Conservation (phyloP, 768 basidiomycete genomes). For the Suillus alpinus region DNA sequence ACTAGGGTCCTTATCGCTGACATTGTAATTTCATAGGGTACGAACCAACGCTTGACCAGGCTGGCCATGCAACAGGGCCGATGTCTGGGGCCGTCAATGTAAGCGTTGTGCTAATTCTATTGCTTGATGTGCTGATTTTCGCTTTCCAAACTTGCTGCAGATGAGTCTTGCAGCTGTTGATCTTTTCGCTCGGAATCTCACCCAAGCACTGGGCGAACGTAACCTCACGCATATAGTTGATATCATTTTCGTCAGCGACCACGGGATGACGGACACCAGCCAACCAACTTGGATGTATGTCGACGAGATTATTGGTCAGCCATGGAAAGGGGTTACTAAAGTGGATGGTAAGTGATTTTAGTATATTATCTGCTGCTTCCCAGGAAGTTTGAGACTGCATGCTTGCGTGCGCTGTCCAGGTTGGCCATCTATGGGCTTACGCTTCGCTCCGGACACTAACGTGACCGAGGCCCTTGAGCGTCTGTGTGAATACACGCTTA, state of each 20-base stretch:
- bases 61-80: slow-evolving; percentile 72
- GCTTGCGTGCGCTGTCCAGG: slow-evolving; percentile 46
- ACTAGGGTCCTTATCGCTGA: not conserved
- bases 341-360: slow-evolving; percentile 22
- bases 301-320: slow-evolving; percentile 71
- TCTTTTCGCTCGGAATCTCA: slow-evolving; percentile 67
- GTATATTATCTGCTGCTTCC: not conserved
- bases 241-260: slow-evolving; percentile 85
- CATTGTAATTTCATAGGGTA: slow-evolving; percentile 48
- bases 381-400: slow-evolving; percentile 14
- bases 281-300: slow-evolving; percentile 73
- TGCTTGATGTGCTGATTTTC: not conserved
- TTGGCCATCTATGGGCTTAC: slow-evolving; percentile 87
- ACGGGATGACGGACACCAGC: slow-evolving; percentile 92
- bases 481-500: slow-evolving; percentile 28
- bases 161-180: slow-evolving; percentile 69
- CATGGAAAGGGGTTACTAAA: slow-evolving; percentile 47
- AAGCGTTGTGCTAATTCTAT: slow-evolving; percentile 19
- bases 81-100: slow-evolving; percentile 71
- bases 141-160: slow-evolving; percentile 30
- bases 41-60: slow-evolving; percentile 84
- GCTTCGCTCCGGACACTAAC: slow-evolving; percentile 64
- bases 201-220: slow-evolving; percentile 57
- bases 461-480: slow-evolving; percentile 50
- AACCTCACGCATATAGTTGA: slow-evolving; percentile 84